Base-by-base conservation (phyloP, 169 alveolate genomes). In the Theileria annulata region DNA sequence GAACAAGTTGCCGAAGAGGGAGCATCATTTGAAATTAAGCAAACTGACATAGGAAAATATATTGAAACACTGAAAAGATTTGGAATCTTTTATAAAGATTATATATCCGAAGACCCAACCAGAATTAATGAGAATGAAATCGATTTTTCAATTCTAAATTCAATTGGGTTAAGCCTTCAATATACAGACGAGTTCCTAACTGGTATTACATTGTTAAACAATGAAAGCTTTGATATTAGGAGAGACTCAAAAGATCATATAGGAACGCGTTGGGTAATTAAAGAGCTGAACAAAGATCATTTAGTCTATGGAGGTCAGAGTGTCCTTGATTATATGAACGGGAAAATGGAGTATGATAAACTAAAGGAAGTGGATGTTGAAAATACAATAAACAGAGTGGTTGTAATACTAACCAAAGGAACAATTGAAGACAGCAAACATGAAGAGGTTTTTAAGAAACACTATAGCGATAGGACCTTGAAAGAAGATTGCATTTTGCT, bases 1-100 rank as follows among this genome's bases (percentile, higher is more conserved):
- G 97, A 93, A 62, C 74, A 80, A 17, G 92, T 93, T 23, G 96
- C 97, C 8, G 97, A 94, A 76, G 93, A 82, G 21, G 97, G 96
- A 2, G 92, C 89, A 27, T 91, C 96, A 0, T 94, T 90, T 70
- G 77, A 74, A 56, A 51, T 91, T 28, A 49, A 87, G 27, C 93
- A 85, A 66, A 84, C 82, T 42, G 95, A 91, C 63, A 37, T 87
- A n/a, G 87, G 78, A 19, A 66, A 85, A 6, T 84, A 27, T 51
- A 49, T 84, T n/a, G 74, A 48, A 37, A 64, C 83, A 8, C 58
- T 84, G 64, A 33, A 67, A 10, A 33, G 90, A 33, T 60, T 84
- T 47, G 72, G 42, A 21, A 0, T 66, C 54, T 67, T 71, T 42
- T 72, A 77, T 77, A 75, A 75, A 19, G 71, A 68, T 28, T 75